A percentile compares a stretch with the other conserved stretches of the same genome.
Evolutionary conservation across 441 rosid species (phyloP).

Genomic region (Populus trichocarpa): DNA sequence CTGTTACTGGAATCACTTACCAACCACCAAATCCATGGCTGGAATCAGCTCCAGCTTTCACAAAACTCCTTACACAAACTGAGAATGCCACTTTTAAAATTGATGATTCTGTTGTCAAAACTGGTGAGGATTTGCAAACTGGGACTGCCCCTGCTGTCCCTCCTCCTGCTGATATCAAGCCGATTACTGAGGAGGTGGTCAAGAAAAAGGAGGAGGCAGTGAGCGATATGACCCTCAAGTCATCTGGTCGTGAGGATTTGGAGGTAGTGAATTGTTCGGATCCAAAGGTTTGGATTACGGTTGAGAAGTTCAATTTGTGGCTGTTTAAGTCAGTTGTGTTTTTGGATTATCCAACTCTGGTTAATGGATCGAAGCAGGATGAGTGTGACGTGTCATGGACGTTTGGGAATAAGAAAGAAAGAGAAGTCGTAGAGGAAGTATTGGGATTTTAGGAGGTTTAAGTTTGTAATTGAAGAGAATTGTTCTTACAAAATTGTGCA

Average conservation of each 20-base stretch:
- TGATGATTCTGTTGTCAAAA: slow-evolving; percentile 62
- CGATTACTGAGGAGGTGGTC: slow-evolving; percentile 64
- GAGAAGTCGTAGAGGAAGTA: slow-evolving; percentile 90
- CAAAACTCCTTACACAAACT: slow-evolving; percentile 59
- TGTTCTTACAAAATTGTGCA: slow-evolving; percentile 59
- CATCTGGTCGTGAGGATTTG: slow-evolving; percentile 54
- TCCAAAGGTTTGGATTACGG: slow-evolving; percentile 59
- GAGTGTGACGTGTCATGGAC: slow-evolving; percentile 92
- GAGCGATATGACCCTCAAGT: slow-evolving; percentile 37
- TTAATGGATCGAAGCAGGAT: slow-evolving; percentile 60
- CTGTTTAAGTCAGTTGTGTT: slow-evolving; percentile 66
- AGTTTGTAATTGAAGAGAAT: slow-evolving; percentile 54
- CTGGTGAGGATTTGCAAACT: slow-evolving; percentile 65
- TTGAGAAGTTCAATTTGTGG: slow-evolving; percentile 74
- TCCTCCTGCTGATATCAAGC: slow-evolving; percentile 21
- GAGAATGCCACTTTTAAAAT: slow-evolving; percentile 80
- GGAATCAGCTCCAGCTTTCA: slow-evolving; percentile 85
- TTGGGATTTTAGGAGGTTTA: slow-evolving; percentile 89
- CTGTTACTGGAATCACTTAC: slow-evolving; percentile 82
- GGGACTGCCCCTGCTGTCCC: slow-evolving; percentile 28
- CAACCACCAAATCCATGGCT: slow-evolving; percentile 99
- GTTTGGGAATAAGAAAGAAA: slow-evolving; percentile 84
- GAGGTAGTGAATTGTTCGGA: slow-evolving; percentile 76
- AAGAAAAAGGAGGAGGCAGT: slow-evolving; percentile 54
- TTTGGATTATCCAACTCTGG: slow-evolving; percentile 69